These are phyloP conservation scores for Cladophialophora immunda DNA, from an alignment of 2,329 filamentous ascomycete genomes.

Conservation along the genomic window DNA sequence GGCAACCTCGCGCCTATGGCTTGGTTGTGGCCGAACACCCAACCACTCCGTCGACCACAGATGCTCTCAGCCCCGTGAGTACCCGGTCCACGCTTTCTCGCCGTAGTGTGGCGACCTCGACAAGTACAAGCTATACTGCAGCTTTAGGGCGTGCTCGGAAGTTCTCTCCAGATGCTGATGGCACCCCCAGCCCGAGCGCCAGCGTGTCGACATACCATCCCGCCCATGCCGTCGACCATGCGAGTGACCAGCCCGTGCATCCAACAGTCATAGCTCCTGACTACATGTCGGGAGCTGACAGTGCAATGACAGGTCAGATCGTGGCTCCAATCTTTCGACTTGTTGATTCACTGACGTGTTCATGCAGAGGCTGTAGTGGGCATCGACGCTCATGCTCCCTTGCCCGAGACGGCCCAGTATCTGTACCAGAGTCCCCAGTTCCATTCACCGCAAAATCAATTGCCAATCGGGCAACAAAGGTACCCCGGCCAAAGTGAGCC, in stretches of 20 bases:
- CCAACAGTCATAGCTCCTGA: background rate
- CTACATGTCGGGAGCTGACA: constrained; percentile 6
- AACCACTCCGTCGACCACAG: constrained; percentile 21
- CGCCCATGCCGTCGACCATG: constrained; percentile 2
- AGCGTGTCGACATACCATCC: constrained; percentile 14
- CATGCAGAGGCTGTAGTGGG: constrained; percentile 28
- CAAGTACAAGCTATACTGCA: constrained; percentile 24
- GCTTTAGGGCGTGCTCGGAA: constrained; percentile 24
- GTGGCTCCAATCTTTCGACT: background rate
- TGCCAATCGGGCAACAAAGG: constrained; percentile 24
- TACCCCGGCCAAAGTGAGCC: constrained; percentile 20
- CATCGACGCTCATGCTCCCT: constrained; percentile 28
- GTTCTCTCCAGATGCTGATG: constrained; percentile 27
- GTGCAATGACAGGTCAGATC: constrained; percentile 30
- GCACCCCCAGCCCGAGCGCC: constrained; percentile 28
- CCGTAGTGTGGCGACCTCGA: constrained; percentile 19
- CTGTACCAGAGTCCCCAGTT: constrained; percentile 25
- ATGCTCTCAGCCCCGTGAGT: constrained; percentile 29
- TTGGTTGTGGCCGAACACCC: constrained; percentile 7
- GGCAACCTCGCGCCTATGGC: background rate
- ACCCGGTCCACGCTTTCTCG: constrained; percentile 24
- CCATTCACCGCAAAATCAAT: constrained; percentile 17
- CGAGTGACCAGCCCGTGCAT: constrained; percentile 7
- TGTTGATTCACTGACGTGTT: constrained; percentile 1
- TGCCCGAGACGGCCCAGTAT: constrained; percentile 21